Percentiles rank a stretch among this genome's conserved stretches.
phyloP scores from a whole-genome alignment of 148 eudicot species.

The Fallopia convolvulus region DNA sequence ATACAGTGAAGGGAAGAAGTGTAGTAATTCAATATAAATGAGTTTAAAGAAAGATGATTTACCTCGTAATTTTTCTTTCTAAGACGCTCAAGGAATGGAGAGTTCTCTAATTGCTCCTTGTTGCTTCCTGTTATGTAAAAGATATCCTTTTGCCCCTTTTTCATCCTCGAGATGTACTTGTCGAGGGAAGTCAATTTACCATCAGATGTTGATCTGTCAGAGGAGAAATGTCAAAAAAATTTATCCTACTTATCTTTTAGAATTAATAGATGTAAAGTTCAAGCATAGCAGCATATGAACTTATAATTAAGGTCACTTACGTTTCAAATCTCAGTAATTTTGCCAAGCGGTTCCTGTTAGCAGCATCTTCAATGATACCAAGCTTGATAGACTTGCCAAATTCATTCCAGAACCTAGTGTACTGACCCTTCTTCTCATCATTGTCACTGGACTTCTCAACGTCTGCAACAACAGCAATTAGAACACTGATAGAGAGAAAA shows the following conservation, averaged over 20 bases:
- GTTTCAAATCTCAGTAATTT: conserved; percentile 92
- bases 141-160: conserved; percentile 87
- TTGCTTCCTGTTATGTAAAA: conserved; percentile 88
- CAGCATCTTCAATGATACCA: conserved; percentile 94
- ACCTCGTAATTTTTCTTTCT: conserved; percentile 91
- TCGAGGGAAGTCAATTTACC: conserved; percentile 92
- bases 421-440: conserved; percentile 91
- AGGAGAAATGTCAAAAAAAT: conserved; percentile 10
- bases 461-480: conserved; percentile 32
- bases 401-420: conserved; percentile 95
- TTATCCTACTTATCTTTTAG: neutral
- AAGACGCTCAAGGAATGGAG: conserved; percentile 98
- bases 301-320: conserved; percentile 25
- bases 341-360: conserved; percentile 93
- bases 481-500: neutral
- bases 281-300: neutral
- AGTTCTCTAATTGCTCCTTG: conserved; percentile 95
- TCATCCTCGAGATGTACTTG: conserved; percentile 95
- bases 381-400: conserved; percentile 98
- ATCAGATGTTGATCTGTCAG: conserved; percentile 63
- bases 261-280: neutral
- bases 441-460: conserved; percentile 61
- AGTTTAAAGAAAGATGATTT: neutral
- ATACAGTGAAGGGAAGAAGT: neutral
- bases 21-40: neutral